Conservation (phyloP, 257 asterid genomes). For the Dorcoceras hygrometricum region DNA sequence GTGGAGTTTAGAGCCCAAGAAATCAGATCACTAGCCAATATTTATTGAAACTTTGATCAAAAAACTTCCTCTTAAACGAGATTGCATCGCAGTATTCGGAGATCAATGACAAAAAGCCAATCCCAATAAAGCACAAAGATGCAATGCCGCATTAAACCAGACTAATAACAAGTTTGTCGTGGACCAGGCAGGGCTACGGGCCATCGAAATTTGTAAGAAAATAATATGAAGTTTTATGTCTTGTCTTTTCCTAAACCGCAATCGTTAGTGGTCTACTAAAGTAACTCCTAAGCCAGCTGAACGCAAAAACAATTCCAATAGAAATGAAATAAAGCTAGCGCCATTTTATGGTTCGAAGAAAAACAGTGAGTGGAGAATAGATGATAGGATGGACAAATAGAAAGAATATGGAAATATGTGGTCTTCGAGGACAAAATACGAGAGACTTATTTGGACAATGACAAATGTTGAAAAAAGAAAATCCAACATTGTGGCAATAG, state of each 20-base stretch:
- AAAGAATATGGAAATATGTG: background rate
- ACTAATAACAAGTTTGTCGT: background rate
- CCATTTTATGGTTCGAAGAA: no score
- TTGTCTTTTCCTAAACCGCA: no score
- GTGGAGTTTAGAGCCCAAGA: background rate
- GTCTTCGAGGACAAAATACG: background rate
- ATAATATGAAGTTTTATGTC: no score
- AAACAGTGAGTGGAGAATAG: background rate
- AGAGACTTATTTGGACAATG: background rate
- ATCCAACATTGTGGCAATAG: background rate
- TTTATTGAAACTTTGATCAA: background rate
- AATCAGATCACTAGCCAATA: background rate
- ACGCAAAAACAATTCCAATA: no score
- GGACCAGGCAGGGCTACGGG: no score
- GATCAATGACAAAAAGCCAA: background rate
- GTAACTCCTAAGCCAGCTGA: no score
- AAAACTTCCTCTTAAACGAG: background rate
- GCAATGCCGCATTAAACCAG: conserved; percentile 10
- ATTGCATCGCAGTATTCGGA: background rate
- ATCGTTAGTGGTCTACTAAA: no score
- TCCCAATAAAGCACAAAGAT: background rate
- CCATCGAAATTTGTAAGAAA: no score
- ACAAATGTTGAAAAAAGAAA: no score
- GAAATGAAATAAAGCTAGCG: no score
- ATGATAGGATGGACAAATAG: background rate